phyloP scores from a whole-genome alignment of 306 rosid genomes.

The Malus sieversii region DNA sequence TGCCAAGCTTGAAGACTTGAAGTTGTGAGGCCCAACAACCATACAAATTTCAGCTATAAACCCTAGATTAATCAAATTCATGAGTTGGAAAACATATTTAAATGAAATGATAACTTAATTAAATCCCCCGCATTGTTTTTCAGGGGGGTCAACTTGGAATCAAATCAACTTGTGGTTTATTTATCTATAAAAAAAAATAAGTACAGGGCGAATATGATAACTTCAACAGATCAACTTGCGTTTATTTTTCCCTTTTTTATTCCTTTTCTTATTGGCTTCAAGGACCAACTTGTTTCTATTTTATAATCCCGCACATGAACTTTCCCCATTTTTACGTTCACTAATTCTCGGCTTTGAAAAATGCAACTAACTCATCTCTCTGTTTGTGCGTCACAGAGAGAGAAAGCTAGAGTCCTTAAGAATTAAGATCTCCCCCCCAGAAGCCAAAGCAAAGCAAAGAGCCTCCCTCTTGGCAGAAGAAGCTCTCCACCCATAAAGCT shows the following conservation, averaged over 20 bases:
- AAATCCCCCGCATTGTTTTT: background rate
- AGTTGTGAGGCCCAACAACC: no score
- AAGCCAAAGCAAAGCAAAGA: background rate
- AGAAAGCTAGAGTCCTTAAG: background rate
- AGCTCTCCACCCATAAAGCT: background rate
- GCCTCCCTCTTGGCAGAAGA: background rate
- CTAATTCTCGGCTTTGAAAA: background rate
- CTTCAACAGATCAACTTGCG: background rate
- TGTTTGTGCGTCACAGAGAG: background rate
- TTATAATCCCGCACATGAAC: constrained; percentile 6
- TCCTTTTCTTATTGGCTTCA: background rate
- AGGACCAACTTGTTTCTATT: constrained; percentile 11
- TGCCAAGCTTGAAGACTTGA: no score
- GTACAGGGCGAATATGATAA: background rate
- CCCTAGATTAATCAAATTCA: background rate
- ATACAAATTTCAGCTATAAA: background rate
- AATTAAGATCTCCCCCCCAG: background rate
- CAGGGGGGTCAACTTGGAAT: background rate
- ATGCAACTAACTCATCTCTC: background rate
- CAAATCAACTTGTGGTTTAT: background rate
- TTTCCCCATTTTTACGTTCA: constrained; percentile 1
- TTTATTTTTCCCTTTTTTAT: background rate
- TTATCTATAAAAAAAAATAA: background rate
- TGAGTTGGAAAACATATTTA: background rate
- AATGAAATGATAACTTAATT: background rate